Evolutionary conservation across 768 basidiomycete species (phyloP).

Genomic region (Calvatia gigantea): DNA sequence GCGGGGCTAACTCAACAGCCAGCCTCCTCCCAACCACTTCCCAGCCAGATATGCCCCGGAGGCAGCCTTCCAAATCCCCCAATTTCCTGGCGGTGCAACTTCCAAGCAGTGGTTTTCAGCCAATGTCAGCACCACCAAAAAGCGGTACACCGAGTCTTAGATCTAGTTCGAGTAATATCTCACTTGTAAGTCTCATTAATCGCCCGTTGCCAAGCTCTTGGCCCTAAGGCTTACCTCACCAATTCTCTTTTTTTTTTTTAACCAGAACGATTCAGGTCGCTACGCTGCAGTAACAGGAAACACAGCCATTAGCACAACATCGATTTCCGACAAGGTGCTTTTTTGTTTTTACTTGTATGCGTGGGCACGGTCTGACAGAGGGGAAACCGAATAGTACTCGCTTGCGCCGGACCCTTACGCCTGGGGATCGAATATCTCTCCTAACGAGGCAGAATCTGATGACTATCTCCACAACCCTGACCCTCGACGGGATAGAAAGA

Average conservation of each 20-base stretch:
- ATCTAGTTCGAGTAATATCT: constrained; percentile 28
- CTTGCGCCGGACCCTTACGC: constrained; percentile 68
- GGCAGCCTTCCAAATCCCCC: not conserved
- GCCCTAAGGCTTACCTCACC: not conserved
- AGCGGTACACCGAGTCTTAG: constrained; percentile 2
- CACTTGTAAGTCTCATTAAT: constrained; percentile 33
- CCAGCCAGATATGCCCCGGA: constrained; percentile 8
- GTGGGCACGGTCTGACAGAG: constrained; percentile 7
- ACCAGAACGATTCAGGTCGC: constrained; percentile 44
- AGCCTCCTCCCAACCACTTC: constrained; percentile 40
- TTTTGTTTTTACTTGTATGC: not conserved
- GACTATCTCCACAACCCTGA: constrained; percentile 76
- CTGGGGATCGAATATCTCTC: constrained; percentile 69
- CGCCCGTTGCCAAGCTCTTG: not conserved
- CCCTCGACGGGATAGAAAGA: constrained; percentile 55
- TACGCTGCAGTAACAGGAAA: constrained; percentile 23
- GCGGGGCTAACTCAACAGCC: constrained; percentile 46
- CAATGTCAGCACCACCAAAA: not conserved
- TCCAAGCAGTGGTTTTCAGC: not conserved
- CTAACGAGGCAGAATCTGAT: constrained; percentile 54
- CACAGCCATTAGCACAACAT: constrained; percentile 28
- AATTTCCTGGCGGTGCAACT: too few species aligned
- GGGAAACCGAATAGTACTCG: constrained; percentile 48
- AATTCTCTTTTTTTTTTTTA: not conserved
- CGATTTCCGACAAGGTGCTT: constrained; percentile 57